Percentiles rank a stretch among this genome's conserved stretches.
Evolutionary conservation across 176 grass and related monocot species (phyloP).

Genomic region (Sorghum bicolor): DNA sequence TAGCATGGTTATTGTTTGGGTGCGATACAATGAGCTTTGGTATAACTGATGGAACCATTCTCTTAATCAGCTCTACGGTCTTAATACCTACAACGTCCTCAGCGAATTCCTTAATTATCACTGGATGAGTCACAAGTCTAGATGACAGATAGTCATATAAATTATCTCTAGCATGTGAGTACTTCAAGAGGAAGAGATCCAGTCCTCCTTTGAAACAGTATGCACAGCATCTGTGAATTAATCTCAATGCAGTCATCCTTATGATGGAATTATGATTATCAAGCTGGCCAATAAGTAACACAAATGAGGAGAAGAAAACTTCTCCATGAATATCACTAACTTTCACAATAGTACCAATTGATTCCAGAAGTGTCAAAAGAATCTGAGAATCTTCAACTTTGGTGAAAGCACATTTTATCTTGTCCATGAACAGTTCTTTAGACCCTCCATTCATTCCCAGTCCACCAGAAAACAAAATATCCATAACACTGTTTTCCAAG

Average conservation of each 20-base stretch:
- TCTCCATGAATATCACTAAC: conserved; percentile 58
- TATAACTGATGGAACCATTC: conserved; percentile 84
- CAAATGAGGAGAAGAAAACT: conserved; percentile 72
- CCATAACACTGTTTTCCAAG: conserved; percentile 56
- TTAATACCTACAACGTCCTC: conserved; percentile 78
- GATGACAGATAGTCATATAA: conserved; percentile 75
- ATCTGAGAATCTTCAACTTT: conserved; percentile 53
- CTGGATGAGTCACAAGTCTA: conserved; percentile 56
- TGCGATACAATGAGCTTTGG: conserved; percentile 85
- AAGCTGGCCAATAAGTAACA: conserved; percentile 75
- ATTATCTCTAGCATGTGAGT: conserved; percentile 57
- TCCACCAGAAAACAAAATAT: conserved; percentile 64
- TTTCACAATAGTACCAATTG: conserved; percentile 70
- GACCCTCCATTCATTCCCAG: conserved; percentile 29
- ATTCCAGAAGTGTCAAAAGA: conserved; percentile 71
- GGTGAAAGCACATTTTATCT: conserved; percentile 62
- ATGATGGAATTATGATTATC: conserved; percentile 55
- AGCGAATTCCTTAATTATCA: conserved; percentile 72
- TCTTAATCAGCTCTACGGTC: conserved; percentile 61
- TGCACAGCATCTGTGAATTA: conserved; percentile 63
- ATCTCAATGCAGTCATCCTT: conserved; percentile 60
- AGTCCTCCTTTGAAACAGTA: conserved; percentile 75
- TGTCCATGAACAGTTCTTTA: conserved; percentile 67
- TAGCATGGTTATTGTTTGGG: conserved; percentile 54
- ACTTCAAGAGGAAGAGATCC: conserved; percentile 59